A percentile compares a stretch with the other conserved stretches of the same genome.
These are phyloP conservation scores for Cyclospora cayetanensis DNA, from an alignment of 169 alveolate genomes.

Conservation along the genomic window DNA sequence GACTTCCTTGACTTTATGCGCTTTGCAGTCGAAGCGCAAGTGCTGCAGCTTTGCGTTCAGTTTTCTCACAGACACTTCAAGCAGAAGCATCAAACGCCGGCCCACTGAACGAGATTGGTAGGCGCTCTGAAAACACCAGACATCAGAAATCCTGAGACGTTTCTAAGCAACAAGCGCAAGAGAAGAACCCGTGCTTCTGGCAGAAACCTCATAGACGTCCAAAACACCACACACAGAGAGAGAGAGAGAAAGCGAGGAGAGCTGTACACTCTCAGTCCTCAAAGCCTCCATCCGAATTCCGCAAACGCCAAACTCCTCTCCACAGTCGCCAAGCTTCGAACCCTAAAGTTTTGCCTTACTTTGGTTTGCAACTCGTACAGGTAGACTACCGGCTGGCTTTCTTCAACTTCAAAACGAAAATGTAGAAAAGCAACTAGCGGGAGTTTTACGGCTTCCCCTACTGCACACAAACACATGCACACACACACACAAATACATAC, in stretches of 20 bases:
- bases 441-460: background rate
- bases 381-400: conserved; percentile 43
- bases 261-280: too few relatives aligned
- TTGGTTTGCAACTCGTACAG: conserved; percentile 43
- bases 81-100: conserved; percentile 32
- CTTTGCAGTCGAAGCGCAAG: background rate
- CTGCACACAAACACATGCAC: conserved; percentile 23
- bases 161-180: too few relatives aligned
- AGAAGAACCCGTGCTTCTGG: too few relatives aligned
- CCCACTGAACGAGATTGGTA: conserved; percentile 46
- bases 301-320: too few relatives aligned
- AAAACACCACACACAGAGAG: too few relatives aligned
- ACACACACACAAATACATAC: too few relatives aligned
- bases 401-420: conserved; percentile 63
- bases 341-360: too few relatives aligned
- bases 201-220: too few relatives aligned
- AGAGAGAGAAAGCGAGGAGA: too few relatives aligned
- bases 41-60: background rate
- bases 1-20: background rate
- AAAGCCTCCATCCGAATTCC: too few relatives aligned
- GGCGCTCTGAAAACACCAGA: conserved; percentile 8
- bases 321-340: too few relatives aligned
- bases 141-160: conserved; percentile 23
- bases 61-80: conserved; percentile 12
- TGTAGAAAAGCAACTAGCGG: conserved; percentile 59